Conservation (phyloP, 495 filamentous ascomycete genomes). For the Letharia lupina region DNA sequence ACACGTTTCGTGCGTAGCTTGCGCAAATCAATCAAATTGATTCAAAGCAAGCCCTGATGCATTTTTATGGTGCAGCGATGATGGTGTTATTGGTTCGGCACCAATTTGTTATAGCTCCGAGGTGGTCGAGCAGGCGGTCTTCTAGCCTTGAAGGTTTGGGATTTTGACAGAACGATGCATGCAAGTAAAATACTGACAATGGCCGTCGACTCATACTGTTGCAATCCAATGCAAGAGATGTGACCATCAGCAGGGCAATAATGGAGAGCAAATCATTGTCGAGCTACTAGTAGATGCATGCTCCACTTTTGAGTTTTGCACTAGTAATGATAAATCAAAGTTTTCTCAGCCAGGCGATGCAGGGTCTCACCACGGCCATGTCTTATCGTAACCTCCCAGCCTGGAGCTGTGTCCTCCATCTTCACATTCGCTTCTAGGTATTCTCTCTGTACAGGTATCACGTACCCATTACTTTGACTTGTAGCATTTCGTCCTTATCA, state of each 20-base stretch:
- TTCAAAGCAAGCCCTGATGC: background rate
- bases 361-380: constrained; percentile 2
- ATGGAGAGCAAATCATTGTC: background rate
- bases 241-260: background rate
- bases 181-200: background rate
- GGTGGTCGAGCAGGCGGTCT: background rate
- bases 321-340: background rate
- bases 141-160: background rate
- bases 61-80: background rate
- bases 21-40: background rate
- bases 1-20: constrained; percentile 1
- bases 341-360: background rate
- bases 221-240: background rate
- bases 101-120: no score
- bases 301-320: background rate
- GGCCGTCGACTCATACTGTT: background rate
- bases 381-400: constrained; percentile 3
- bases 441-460: constrained; percentile 9
- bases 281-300: no score
- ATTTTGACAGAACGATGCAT: background rate
- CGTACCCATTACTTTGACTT: constrained; percentile 6
- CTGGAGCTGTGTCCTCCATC: constrained; percentile 8
- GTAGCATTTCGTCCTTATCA: background rate
- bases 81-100: no score
- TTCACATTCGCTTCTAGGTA: constrained; percentile 9